Base-by-base conservation (phyloP, 1,284 basidiomycete species). In the Sporisorium sorghi region DNA sequence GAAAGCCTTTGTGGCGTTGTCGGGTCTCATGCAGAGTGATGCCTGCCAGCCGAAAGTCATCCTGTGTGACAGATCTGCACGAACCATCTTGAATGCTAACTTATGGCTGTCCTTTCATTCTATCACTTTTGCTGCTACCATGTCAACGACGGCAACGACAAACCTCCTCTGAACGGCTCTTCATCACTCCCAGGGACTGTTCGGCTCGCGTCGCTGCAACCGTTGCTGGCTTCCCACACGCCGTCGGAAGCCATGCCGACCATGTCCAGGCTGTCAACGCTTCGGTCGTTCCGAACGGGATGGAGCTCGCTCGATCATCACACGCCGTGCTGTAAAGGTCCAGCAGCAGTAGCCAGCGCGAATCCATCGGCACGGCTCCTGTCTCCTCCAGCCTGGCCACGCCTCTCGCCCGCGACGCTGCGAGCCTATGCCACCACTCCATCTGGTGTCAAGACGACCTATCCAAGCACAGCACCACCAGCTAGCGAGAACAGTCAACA, bases 401-500 rank as follows among this genome's bases (percentile, higher is more conserved):
- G n/a, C n/a, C n/a, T n/a, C n/a, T n/a, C n/a, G n/a, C n/a, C 35
- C 40, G 11, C 33, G 14, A 32, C n/a, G 15, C 12, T 50, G 12
- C 64, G 71, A 3, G 15, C 12, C 40, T 71, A 68, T 26, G 58
- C 73, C 6, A 72, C 73, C 1, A 68, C 67, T 1, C 68, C 73
- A 2, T 51, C 67, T 2, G 71, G 74, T 6, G 72, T 77, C 42
- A 77, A 71, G 62, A 71, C 60, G 2, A 77, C 66, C 11, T 71
- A 66, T 43, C 74, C 74, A n/a, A 73, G 71, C 62, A 70, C 74
- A 15, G 59, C 53, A 2, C 39, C 57, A 35, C 74, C 74, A 32
- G 58, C 66, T 0, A 40, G 65, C 46, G 71, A 71, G 23, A 73
- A 70, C 50, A 71, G 71, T 56, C 48, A 64, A 8, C 63, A 77